A percentile compares a stretch with the other conserved stretches of the same genome.
Conservation (phyloP, 495 filamentous ascomycete species). For the Jackrogersella multiformis region DNA sequence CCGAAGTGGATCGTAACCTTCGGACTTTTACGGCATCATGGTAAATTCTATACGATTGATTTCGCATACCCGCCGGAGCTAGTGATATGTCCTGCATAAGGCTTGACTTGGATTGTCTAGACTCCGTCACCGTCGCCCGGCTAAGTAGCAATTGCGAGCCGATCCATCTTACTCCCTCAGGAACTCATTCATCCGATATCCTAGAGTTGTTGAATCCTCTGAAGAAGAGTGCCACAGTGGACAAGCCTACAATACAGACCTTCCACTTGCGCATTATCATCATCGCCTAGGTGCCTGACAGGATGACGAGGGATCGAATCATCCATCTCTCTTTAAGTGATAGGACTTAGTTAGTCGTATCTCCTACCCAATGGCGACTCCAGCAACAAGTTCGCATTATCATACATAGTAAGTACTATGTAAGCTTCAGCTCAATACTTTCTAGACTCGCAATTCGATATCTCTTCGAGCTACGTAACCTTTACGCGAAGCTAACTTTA, state of each 20-base stretch:
- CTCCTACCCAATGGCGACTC: constrained; percentile 2
- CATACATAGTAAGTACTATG: too few relatives aligned
- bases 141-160: constrained; percentile 22
- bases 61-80: constrained; percentile 54
- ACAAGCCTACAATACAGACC: not conserved
- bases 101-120: constrained; percentile 3
- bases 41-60: constrained; percentile 24
- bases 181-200: not conserved
- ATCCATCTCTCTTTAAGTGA: not conserved
- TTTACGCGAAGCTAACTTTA: constrained; percentile 21
- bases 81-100: constrained; percentile 50
- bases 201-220: constrained; percentile 17
- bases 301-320: not conserved
- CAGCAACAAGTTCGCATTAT: not conserved
- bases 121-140: constrained; percentile 33
- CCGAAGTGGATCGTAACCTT: constrained; percentile 32
- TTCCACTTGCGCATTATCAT: too few relatives aligned
- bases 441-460: constrained; percentile 3
- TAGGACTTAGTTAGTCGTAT: not conserved
- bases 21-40: constrained; percentile 29
- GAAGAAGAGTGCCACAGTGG: not conserved
- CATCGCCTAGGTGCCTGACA: too few relatives aligned
- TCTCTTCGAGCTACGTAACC: constrained; percentile 2
- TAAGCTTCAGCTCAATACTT: constrained; percentile 7
- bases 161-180: not conserved